phyloP scores from a whole-genome alignment of 1,284 basidiomycete genomes.

The Heterobasidion parviporum region DNA sequence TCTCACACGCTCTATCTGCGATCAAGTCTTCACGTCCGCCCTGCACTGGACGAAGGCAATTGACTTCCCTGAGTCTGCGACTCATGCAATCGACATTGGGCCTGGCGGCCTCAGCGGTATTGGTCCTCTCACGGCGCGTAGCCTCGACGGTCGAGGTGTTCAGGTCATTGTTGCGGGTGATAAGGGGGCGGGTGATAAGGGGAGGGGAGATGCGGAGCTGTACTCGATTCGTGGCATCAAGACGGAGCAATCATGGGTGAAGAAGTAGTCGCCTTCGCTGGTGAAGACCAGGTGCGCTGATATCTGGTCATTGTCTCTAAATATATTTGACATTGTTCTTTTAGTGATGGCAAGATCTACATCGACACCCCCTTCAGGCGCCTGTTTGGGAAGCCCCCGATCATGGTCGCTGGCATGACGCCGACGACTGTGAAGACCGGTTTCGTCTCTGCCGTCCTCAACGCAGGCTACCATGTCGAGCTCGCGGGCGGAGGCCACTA shows the following conservation, averaged over 20 bases:
- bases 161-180: conserved; percentile 84
- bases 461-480: conserved; percentile 94
- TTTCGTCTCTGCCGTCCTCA: conserved; percentile 86
- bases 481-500: conserved; percentile 98
- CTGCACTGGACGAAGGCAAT: conserved; percentile 93
- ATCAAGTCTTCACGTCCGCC: conserved; percentile 88
- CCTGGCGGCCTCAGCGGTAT: conserved; percentile 93
- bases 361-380: conserved; percentile 96
- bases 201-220: conserved; percentile 79
- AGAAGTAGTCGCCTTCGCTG: conserved; percentile 79
- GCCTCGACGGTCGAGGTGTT: conserved; percentile 89
- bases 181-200: no score
- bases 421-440: conserved; percentile 90
- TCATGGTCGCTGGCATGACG: conserved; percentile 99
- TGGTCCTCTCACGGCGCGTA: conserved; percentile 84
- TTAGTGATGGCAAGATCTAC: conserved; percentile 81
- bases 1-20: conserved; percentile 76
- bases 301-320: background rate
- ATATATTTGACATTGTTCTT: background rate
- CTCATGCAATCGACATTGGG: conserved; percentile 95
- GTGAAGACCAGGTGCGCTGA: conserved; percentile 77
- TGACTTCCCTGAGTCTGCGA: conserved; percentile 81
- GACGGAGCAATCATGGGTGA: conserved; percentile 86
- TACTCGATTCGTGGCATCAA: conserved; percentile 64
- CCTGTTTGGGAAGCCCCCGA: conserved; percentile 89